Conservation (phyloP, 768 basidiomycete species). For the Tulasnella sp. region DNA sequence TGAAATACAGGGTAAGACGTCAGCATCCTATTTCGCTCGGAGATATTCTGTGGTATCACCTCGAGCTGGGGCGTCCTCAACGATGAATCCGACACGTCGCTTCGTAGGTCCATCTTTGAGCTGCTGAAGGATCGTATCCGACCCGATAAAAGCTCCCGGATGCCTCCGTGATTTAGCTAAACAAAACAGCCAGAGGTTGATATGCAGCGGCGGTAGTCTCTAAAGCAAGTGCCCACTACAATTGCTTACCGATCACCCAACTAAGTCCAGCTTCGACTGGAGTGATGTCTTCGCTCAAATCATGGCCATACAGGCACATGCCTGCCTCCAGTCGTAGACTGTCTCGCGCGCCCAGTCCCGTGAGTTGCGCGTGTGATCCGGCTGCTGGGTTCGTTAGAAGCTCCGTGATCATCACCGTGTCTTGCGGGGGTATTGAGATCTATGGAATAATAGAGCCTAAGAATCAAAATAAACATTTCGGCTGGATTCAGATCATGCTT, state of each 20-base stretch:
- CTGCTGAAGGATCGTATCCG: conserved; percentile 58
- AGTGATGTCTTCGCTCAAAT: conserved; percentile 75
- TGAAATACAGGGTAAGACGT: too few species aligned
- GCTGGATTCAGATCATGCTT: conserved; percentile 18
- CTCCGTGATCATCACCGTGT: conserved; percentile 59
- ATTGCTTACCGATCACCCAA: conserved; percentile 78
- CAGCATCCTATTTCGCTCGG: too few species aligned
- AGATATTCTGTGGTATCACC: too few species aligned
- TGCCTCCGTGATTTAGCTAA: conserved; percentile 75
- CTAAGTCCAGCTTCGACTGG: conserved; percentile 85
- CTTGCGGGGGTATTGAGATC: conserved; percentile 81
- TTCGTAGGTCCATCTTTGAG: conserved; percentile 69
- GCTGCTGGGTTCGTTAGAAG: conserved; percentile 48
- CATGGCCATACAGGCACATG: conserved; percentile 93
- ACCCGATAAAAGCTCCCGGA: conserved; percentile 59
- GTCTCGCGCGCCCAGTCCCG: conserved; percentile 87
- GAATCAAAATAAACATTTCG: not conserved
- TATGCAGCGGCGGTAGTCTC: too few species aligned
- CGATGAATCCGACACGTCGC: conserved; percentile 68
- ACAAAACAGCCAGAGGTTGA: too few species aligned
- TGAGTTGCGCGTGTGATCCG: conserved; percentile 49
- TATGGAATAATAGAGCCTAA: conserved; percentile 26
- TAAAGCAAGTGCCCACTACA: not conserved
- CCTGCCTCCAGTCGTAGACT: conserved; percentile 92
- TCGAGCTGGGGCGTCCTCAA: conserved; percentile 79